Evolutionary conservation across 2,329 filamentous ascomycete species (phyloP), one percentile per base, ranked within the genome.

Genomic region (Pseudopithomyces chartarum): DNA sequence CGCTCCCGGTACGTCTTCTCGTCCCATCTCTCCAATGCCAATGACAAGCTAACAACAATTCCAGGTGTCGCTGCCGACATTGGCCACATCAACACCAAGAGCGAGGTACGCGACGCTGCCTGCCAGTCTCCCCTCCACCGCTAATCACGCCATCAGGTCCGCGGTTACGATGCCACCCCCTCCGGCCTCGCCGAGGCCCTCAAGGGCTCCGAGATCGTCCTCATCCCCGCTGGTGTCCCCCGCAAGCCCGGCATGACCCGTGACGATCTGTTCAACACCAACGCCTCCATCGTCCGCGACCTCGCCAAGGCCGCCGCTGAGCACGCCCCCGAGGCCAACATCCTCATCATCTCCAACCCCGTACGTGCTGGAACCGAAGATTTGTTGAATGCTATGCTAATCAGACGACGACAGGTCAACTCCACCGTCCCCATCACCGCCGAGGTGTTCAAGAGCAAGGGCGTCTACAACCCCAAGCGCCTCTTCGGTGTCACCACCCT

Each of bases 221-320:
- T 99, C 76, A 98, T 99, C 80, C 95, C 95, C 75, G 95, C 95
- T 75, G 95, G 95, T 85, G 94, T 99, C 68, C 95, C 95, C 77
- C 92, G 95, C 84, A 97, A 97, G 88, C 95, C 95, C 79, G 95
- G 95, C 82, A 99, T 99, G 95, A 96, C 91, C 83, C 93, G 95
- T 85, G 95, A 99, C 82, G 86, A 99, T 79, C 90, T 99, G 65
- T 99, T 99, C 92, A 98, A 98, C 89, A 99, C 94, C 86, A 99
- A 99, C 82, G 95, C 95, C 80, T 96, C 92, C 78, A 99, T 99
- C 80, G 95, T 99, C 79, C 93, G 94, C 76, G 95, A 98, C 82
- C 88, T 99, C 67, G 93, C 94, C 83, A 96, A 97, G 87, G 93
- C 92, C 73, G 88, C 87, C 76, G 95, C 95, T 74, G 88, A 96